Conservation (phyloP, 2,329 filamentous ascomycete species). For the Fragosphaeria purpurea region DNA sequence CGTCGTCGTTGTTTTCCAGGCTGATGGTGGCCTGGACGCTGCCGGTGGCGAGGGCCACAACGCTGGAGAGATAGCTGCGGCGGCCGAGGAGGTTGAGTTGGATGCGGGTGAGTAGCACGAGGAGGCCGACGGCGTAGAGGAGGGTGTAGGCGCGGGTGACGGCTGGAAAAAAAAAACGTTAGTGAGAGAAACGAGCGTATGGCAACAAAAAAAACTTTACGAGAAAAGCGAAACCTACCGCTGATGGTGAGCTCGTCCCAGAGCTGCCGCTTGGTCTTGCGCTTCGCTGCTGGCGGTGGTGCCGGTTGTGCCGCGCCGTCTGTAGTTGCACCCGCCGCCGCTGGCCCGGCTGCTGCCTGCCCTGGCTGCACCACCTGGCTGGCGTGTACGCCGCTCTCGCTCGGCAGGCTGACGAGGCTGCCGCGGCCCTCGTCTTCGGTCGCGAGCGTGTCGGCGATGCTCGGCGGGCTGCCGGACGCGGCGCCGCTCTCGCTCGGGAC, state of each 20-base stretch:
- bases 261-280: slow-evolving; percentile 78
- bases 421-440: slow-evolving; percentile 78
- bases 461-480: slow-evolving; percentile 42
- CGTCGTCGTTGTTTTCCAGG: slow-evolving; percentile 88
- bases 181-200: too few relatives aligned
- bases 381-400: slow-evolving; percentile 73
- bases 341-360: slow-evolving; percentile 7
- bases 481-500: slow-evolving; percentile 29
- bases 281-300: slow-evolving; percentile 16
- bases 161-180: slow-evolving; percentile 37
- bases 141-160: slow-evolving; percentile 86
- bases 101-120: slow-evolving; percentile 86
- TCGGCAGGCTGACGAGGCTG: slow-evolving; percentile 57
- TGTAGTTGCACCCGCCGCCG: not conserved
- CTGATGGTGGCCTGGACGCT: slow-evolving; percentile 67
- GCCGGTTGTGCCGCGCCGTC: slow-evolving; percentile 12
- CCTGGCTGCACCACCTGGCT: slow-evolving; percentile 60
- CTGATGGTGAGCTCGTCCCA: slow-evolving; percentile 98
- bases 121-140: slow-evolving; percentile 79
- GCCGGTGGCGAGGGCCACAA: slow-evolving; percentile 79
- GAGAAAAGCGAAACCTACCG: slow-evolving; percentile 45
- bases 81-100: slow-evolving; percentile 95
- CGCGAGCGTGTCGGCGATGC: slow-evolving; percentile 57
- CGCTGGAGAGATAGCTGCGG: slow-evolving; percentile 89
- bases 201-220: not conserved